phyloP scores from a whole-genome alignment of 176 grass and related monocot species.

The Triticum urartu region DNA sequence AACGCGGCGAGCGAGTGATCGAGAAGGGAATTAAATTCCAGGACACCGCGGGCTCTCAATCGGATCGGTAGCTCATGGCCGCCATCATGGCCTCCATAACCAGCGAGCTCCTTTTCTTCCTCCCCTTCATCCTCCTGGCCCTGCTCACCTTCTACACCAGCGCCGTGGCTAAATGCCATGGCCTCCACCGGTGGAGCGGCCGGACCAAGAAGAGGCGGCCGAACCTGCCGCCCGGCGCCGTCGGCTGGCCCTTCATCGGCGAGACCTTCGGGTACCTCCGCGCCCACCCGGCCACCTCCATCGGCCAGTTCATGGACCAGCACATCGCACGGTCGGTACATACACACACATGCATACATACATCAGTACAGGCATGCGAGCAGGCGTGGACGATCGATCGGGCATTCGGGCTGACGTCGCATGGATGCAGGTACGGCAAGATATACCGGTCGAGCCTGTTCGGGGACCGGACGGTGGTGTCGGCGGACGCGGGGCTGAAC shows the following conservation, averaged over 20 bases:
- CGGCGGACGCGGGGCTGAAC: constrained; percentile 83
- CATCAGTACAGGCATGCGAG: neutral
- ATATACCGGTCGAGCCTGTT: constrained; percentile 85
- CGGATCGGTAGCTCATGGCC: constrained; percentile 18
- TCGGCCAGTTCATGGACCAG: constrained; percentile 79
- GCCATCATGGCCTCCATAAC: constrained; percentile 62
- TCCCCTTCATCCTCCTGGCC: constrained; percentile 60
- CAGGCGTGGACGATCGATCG: neutral
- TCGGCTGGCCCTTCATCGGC: constrained; percentile 70
- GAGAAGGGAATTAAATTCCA: neutral
- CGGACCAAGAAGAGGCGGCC: constrained; percentile 43
- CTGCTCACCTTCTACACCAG: constrained; percentile 71
- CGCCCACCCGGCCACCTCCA: constrained; percentile 65
- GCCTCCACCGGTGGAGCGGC: neutral
- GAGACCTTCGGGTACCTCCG: constrained; percentile 89
- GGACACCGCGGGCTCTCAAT: neutral
- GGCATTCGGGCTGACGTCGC: neutral
- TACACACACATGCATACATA: neutral
- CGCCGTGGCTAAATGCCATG: constrained; percentile 48
- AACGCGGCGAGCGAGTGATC: constrained; percentile 25
- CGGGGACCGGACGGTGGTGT: constrained; percentile 84
- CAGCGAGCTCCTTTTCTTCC: constrained; percentile 63
- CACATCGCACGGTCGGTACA: constrained; percentile 66
- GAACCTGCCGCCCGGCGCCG: constrained; percentile 72
- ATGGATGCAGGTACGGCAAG: constrained; percentile 73